These are phyloP conservation scores for Teratosphaeria destructans DNA, from an alignment of 2,329 filamentous ascomycete genomes.

Conservation along the genomic window DNA sequence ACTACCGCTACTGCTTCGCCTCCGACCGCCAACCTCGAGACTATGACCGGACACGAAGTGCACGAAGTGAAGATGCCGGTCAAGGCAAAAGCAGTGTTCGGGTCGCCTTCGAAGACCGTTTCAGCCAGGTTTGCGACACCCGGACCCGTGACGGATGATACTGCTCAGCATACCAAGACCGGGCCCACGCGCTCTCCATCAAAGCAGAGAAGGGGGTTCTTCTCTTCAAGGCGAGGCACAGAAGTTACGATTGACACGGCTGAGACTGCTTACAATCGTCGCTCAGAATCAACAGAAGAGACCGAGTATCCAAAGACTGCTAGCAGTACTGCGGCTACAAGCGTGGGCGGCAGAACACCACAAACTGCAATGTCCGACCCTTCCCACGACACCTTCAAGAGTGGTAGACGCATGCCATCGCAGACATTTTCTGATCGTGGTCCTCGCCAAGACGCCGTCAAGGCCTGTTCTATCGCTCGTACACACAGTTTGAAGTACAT, in stretches of 20 bases:
- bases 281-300: neutral
- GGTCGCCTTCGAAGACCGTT: slow-evolving; percentile 12
- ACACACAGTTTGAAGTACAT: slow-evolving; percentile 21
- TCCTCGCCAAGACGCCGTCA: slow-evolving; percentile 1
- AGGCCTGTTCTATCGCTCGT: slow-evolving; percentile 9
- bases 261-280: neutral
- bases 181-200: slow-evolving; percentile 17
- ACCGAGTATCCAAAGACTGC: neutral
- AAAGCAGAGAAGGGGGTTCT: slow-evolving; percentile 14
- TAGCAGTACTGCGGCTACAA: neutral
- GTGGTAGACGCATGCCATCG: slow-evolving; percentile 7
- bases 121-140: slow-evolving; percentile 7
- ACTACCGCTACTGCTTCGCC: slow-evolving; percentile 1
- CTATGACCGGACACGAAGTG: slow-evolving; percentile 1
- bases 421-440: slow-evolving; percentile 6
- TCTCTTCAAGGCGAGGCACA: slow-evolving; percentile 4
- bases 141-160: slow-evolving; percentile 26
- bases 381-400: slow-evolving; percentile 5
- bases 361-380: slow-evolving; percentile 8
- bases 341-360: slow-evolving; percentile 5
- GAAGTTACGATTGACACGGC: neutral
- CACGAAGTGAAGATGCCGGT: slow-evolving; percentile 12
- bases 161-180: slow-evolving; percentile 19
- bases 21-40: slow-evolving; percentile 4
- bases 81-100: slow-evolving; percentile 29